Base-by-base conservation (phyloP, 2,329 filamentous ascomycete species). In the Claviceps purpurea region DNA sequence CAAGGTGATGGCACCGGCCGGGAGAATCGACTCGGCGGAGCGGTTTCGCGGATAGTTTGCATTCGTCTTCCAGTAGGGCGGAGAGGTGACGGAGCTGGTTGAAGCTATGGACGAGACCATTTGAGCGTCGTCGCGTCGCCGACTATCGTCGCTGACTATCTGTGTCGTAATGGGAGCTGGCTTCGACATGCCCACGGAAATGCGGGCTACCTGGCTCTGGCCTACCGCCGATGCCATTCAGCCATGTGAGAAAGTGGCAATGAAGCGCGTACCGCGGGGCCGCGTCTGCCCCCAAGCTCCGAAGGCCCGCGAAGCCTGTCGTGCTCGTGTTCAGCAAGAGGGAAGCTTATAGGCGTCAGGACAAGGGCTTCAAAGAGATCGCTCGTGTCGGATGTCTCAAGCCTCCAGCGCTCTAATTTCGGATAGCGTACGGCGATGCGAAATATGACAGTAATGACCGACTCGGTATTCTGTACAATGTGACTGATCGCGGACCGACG, bases 1-100 rank as follows among this genome's bases (percentile, higher is more conserved):
- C 54, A 84, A 67, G 7, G 73, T 80, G 58, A 84, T 84, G 44
- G 74, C 77, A 39, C 77, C 77, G 0, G 64, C 61, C 1, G 71
- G 69, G n/a, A 77, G 65, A 41, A 75, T 61, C 43, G 75, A 78
- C 42, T 76, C 70, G 50, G 60, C 64, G 7, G 78, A 80, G 20
- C 71, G 60, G 55, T 60, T 65, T 37, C 72, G 68, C 45, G 63
- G 61, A 55, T 72, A 71, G 3, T 56, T 52, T 30, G 56, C 52
- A 18, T 54, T 56, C 52, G 65, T 67, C 47, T 61, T 58, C 73
- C 73, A 75, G 60, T 75, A 75, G 5, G 72, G 72, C 20, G 73
- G 73, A 18, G 68, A 66, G 2, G 61, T 67, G 24, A 68, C 56
- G 10, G 68, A 63, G 52, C 53, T 57, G 13, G 59, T 56, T 3